Percentiles rank a stretch among this genome's conserved stretches.
These are phyloP conservation scores for Nicotiana attenuata DNA, from an alignment of 257 asterid species.

Conservation along the genomic window DNA sequence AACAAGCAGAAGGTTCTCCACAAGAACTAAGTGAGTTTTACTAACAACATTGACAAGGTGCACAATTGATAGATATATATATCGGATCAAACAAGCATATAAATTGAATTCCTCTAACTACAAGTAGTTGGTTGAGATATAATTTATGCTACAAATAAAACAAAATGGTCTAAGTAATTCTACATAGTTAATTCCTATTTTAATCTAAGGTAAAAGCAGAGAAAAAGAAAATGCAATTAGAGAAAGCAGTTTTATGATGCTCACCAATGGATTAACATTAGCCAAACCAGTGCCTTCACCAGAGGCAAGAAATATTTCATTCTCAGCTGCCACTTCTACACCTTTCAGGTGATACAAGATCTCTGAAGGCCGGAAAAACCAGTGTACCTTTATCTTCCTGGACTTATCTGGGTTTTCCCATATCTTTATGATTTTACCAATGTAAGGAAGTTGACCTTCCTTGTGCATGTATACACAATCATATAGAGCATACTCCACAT, in stretches of 20 bases:
- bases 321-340: slow-evolving; percentile 27
- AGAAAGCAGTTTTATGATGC: background rate
- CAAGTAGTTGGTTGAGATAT: background rate
- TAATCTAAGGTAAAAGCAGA: background rate
- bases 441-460: slow-evolving; percentile 45
- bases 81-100: background rate
- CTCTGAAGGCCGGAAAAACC: slow-evolving; percentile 83
- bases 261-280: slow-evolving; percentile 61
- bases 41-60: background rate
- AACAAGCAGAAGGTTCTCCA: background rate
- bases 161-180: background rate
- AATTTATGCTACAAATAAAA: background rate
- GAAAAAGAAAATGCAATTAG: background rate
- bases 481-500: slow-evolving; percentile 45
- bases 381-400: slow-evolving; percentile 62
- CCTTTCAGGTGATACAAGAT: slow-evolving; percentile 40
- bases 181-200: background rate
- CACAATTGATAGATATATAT: background rate
- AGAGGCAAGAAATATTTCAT: slow-evolving; percentile 75
- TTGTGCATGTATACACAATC: slow-evolving; percentile 67
- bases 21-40: background rate
- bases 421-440: slow-evolving; percentile 65
- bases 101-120: background rate
- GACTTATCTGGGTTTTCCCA: slow-evolving; percentile 49
- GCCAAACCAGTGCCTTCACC: slow-evolving; percentile 70